Base-by-base conservation (phyloP, 2,329 filamentous ascomycete species). In the Aspergillus versicolor region DNA sequence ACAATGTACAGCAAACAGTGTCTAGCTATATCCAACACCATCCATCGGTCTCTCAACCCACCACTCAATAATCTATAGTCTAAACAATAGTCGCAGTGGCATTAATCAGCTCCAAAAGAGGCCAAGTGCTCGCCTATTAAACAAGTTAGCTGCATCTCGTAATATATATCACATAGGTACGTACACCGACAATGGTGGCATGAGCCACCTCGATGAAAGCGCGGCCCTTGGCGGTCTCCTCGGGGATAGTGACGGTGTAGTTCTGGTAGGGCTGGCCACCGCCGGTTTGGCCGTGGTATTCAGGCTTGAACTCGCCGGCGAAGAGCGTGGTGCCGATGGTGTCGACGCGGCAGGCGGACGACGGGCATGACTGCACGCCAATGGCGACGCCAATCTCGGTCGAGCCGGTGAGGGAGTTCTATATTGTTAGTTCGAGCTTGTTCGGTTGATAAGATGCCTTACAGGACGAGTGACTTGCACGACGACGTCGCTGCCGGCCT, bases 381-480 rank as follows among this genome's bases (percentile, higher is more conserved):
- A 73, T 72, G 8, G 67, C 69, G 38, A 73, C 57, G 1, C 54
- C 64, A 51, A 72, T 59, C 34, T 73, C 68, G 5, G 58, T 48
- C 3, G 67, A 70, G 2, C 57, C 50, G 6, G 66, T 73, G 5
- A 68, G 53, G 27, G 64, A 59, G 55, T 70, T 67, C 68, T 72
- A 19, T 0, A 32, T 9, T 12, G 21, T 30, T 24, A 53, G 19
- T 47, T 30, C 12, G 8, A 6, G 5, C 5, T 5, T 17, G 13
- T 30, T 6, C 30, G 1, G 8, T 11, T 4, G n/a, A 21, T 41
- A 13, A 38, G 24, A 11, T 1, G 3, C 66, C 67, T 17, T 63
- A 72, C 70, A 19, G 68, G 65, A 38, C 66, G 68, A 44, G 70
- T 68, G 3, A 73, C 58, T 52, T 71, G 70, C 3, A 73, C 61